phyloP scores from a whole-genome alignment of 306 rosid species.

The Dryas octopetala region DNA sequence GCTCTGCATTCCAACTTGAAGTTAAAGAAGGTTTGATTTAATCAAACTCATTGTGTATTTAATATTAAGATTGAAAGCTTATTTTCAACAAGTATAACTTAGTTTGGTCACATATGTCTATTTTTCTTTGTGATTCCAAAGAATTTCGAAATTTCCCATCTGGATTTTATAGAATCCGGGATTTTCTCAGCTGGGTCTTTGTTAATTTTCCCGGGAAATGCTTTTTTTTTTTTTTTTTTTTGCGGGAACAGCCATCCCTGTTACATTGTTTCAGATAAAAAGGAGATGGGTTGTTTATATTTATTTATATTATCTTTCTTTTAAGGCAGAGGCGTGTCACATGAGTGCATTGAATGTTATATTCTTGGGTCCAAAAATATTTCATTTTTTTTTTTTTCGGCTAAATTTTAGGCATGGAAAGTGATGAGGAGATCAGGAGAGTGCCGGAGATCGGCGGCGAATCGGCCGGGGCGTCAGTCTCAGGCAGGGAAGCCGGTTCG shows the following conservation, averaged over 20 bases:
- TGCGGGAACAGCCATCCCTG: neutral
- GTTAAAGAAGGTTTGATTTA: conserved; percentile 48
- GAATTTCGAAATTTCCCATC: neutral
- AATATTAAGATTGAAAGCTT: neutral
- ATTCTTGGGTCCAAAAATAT: neutral
- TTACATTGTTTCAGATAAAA: neutral
- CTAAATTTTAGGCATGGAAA: conserved; percentile 59
- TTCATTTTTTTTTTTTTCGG: neutral
- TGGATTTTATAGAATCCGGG: conserved; percentile 6
- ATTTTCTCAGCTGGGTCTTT: neutral
- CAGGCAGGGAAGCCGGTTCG: conserved; percentile 57
- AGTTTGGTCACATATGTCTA: neutral
- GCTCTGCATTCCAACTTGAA: conserved; percentile 59
- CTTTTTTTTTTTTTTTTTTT: neutral
- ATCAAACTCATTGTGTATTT: neutral
- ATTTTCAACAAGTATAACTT: neutral
- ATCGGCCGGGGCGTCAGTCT: conserved; percentile 76
- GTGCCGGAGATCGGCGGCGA: conserved; percentile 95
- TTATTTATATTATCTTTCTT: neutral
- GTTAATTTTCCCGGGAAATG: conserved; percentile 1
- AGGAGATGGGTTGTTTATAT: neutral
- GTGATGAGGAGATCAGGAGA: conserved; percentile 96
- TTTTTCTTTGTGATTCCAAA: neutral
- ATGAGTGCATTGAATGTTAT: neutral
- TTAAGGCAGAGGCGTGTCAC: neutral